Percentiles rank a stretch among this genome's conserved stretches.
Conservation (phyloP, 139 green algal genomes). For the Micractinium conductrix region DNA sequence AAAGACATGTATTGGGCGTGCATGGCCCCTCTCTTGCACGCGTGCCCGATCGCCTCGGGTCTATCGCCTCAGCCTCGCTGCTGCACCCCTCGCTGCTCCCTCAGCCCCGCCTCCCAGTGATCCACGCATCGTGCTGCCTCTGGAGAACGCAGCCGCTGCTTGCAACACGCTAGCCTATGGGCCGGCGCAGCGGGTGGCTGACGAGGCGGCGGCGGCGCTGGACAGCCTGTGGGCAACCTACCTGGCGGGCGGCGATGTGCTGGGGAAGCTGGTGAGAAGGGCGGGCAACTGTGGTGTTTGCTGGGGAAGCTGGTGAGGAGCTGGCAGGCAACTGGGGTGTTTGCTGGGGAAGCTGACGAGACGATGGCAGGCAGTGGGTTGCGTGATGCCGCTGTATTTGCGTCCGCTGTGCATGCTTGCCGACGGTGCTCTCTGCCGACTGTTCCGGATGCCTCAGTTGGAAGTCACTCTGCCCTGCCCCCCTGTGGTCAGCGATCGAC, state of each 20-base stretch:
- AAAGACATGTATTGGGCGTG: background rate
- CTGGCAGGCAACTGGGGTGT: background rate
- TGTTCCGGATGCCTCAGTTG: too few species aligned
- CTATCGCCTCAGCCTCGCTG: too few species aligned
- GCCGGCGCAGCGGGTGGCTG: background rate
- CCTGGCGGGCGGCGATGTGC: background rate
- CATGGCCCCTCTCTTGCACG: background rate
- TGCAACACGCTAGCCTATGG: background rate
- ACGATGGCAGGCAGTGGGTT: too few species aligned
- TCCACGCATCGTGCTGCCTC: background rate
- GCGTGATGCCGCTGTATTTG: too few species aligned
- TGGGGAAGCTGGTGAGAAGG: background rate
- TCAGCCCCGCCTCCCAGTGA: too few species aligned
- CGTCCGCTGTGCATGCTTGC: too few species aligned
- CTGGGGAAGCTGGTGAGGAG: background rate
- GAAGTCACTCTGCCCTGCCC: too few species aligned
- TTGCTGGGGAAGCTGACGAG: background rate
- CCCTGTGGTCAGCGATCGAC: too few species aligned
- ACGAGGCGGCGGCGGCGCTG: background rate
- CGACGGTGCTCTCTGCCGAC: too few species aligned
- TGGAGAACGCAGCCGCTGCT: background rate
- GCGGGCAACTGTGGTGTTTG: background rate
- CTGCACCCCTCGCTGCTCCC: background rate
- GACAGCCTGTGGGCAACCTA: background rate
- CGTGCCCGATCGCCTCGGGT: too few species aligned